These are phyloP conservation scores for Pythium periplocum DNA, from an alignment of 352 stramenopile genomes.

Conservation along the genomic window DNA sequence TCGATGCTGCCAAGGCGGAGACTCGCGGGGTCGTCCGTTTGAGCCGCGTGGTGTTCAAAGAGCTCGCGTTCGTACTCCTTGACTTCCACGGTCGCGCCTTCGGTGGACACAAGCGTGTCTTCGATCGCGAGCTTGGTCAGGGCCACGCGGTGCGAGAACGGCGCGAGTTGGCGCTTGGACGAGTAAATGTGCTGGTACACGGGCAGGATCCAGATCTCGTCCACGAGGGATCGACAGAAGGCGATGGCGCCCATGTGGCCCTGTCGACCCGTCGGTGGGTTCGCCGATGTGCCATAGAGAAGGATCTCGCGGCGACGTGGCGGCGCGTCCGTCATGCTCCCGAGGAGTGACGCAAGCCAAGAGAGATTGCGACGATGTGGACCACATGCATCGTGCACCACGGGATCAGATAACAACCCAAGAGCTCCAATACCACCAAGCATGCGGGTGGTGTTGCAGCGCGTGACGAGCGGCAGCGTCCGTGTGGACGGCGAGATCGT, in stretches of 20 bases:
- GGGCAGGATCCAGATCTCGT: constrained; percentile 87
- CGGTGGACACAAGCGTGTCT: constrained; percentile 14
- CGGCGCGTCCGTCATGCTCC: too few species aligned
- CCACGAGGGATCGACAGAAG: constrained; percentile 54
- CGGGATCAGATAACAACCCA: constrained; percentile 1
- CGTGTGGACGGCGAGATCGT: constrained; percentile 72
- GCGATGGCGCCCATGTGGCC: constrained; percentile 81
- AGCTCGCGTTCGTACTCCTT: constrained; percentile 64
- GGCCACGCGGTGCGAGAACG: constrained; percentile 63
- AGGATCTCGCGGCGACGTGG: constrained; percentile 35
- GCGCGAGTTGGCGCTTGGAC: constrained; percentile 66
- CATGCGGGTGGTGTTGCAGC: constrained; percentile 81
- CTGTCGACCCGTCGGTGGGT: constrained; percentile 61
- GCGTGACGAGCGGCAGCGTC: constrained; percentile 74
- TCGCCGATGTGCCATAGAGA: constrained; percentile 82
- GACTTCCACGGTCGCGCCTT: constrained; percentile 12
- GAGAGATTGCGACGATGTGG: too few species aligned
- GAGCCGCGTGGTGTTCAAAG: constrained; percentile 32
- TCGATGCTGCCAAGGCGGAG: constrained; percentile 75
- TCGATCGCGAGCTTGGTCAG: constrained; percentile 67
- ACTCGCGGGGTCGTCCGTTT: constrained; percentile 18
- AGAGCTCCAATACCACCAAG: background rate
- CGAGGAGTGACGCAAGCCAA: too few species aligned
- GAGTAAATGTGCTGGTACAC: constrained; percentile 89
- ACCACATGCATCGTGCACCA: background rate